phyloP scores from a whole-genome alignment of 2,329 filamentous ascomycete species.

The Rhinocladiella similis region DNA sequence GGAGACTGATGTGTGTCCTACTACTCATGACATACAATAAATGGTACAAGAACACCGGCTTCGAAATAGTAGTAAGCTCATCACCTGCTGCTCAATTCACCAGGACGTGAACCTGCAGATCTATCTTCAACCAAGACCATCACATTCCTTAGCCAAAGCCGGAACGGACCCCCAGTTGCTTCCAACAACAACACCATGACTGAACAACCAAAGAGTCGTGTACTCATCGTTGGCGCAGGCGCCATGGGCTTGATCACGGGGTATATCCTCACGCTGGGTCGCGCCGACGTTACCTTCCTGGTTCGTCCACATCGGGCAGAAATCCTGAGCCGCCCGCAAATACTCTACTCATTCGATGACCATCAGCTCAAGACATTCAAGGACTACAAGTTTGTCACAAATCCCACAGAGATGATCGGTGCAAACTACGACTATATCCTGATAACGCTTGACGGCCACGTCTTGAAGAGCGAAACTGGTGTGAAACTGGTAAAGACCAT shows the following conservation, averaged over 20 bases:
- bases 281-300: constrained; percentile 4
- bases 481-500: neutral
- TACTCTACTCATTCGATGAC: constrained; percentile 5
- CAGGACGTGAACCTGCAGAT: no score
- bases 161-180: neutral
- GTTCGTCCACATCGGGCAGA: constrained; percentile 5
- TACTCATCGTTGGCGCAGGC: constrained; percentile 5
- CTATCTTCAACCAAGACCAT: no score
- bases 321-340: neutral
- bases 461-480: constrained; percentile 5
- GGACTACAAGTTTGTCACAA: constrained; percentile 1
- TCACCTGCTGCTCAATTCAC: no score
- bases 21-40: no score
- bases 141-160: no score
- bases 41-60: no score
- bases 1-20: no score
- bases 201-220: neutral
- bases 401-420: constrained; percentile 1
- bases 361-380: constrained; percentile 5
- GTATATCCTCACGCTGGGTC: neutral
- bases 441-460: constrained; percentile 4
- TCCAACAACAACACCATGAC: neutral
- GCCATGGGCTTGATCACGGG: constrained; percentile 6
- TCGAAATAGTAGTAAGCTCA: no score
- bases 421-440: constrained; percentile 4